A percentile compares a stretch with the other conserved stretches of the same genome.
Conservation (phyloP, 257 asterid genomes). For the Nicotiana undulata region DNA sequence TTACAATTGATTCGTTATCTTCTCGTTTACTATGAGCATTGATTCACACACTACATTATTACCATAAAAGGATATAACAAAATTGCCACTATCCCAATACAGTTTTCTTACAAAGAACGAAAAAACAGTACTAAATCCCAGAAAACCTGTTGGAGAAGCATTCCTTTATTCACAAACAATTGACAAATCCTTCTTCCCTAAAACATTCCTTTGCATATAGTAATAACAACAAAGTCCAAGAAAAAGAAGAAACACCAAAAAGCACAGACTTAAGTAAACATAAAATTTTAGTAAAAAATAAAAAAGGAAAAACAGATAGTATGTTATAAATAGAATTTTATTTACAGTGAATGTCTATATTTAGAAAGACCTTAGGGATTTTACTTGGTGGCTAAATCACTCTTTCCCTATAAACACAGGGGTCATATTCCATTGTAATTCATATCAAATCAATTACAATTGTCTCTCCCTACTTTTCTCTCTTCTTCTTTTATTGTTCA, state of each 20-base stretch:
- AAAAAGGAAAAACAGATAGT: background rate
- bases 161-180: constrained; percentile 24
- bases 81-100: background rate
- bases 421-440: too few relatives aligned
- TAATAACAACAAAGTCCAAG: constrained; percentile 14
- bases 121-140: constrained; percentile 12
- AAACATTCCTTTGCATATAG: constrained; percentile 13
- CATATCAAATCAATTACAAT: too few relatives aligned
- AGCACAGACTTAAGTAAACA: background rate
- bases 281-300: background rate
- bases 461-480: too few relatives aligned
- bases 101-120: background rate
- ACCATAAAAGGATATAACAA: background rate
- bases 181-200: constrained; percentile 8
- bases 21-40: background rate
- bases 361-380: too few relatives aligned
- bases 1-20: background rate
- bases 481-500: too few relatives aligned
- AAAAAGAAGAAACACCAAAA: background rate
- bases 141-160: constrained; percentile 4
- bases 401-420: too few relatives aligned
- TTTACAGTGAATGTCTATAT: too few relatives aligned
- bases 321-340: too few relatives aligned
- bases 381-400: too few relatives aligned
- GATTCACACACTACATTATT: background rate